Base-by-base conservation (phyloP, 106 monocot species). In the Allium sativum region DNA sequence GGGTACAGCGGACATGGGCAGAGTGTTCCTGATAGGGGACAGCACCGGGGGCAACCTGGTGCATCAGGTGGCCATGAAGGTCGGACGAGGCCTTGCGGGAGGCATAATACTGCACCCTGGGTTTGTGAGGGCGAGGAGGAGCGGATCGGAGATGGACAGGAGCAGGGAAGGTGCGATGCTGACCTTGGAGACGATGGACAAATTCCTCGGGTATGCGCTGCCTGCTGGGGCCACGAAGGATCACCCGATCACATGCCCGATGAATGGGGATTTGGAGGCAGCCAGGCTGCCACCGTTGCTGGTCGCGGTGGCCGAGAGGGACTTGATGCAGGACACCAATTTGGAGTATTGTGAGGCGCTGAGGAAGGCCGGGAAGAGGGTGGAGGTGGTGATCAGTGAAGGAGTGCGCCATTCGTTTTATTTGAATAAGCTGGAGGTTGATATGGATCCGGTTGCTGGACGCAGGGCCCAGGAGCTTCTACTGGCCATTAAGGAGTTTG, bases 11-110 rank as follows among this genome's bases (percentile, higher is more conserved):
- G 84, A 92, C 72, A 66, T 87, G 71, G 76, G 79, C 22, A 65
- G 79, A 6, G 79, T 92, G 17, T 92, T 92, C 67, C 84, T 87
- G 12, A 78, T 92, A 46, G 92, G 92, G 0, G 92, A 92, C 70
- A 87, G 87, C 76, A 84, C 92, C 66, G 92, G 92, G 10, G 92
- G 74, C 13, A 87, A 92, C 69, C 70, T 92, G 14, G 84, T 84
- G 31, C 92, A 92, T 46, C 46, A 61, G 19, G 71, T 88, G 16
- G 83, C 79, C 0, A 73, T 76, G 42, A 50, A 74, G 12, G 83
- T 69, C 10, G 80, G 80, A 68, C 18, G 53, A 58, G 11, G 74
- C 18, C 4, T 79, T 76, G 63, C 81, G 75, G 83, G 84, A 9
- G 81, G 70, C 10, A 70, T 92, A 31, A 71, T 72, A 0, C 56